phyloP scores from a whole-genome alignment of 352 stramenopile species.

The Globisporangium canariense region DNA sequence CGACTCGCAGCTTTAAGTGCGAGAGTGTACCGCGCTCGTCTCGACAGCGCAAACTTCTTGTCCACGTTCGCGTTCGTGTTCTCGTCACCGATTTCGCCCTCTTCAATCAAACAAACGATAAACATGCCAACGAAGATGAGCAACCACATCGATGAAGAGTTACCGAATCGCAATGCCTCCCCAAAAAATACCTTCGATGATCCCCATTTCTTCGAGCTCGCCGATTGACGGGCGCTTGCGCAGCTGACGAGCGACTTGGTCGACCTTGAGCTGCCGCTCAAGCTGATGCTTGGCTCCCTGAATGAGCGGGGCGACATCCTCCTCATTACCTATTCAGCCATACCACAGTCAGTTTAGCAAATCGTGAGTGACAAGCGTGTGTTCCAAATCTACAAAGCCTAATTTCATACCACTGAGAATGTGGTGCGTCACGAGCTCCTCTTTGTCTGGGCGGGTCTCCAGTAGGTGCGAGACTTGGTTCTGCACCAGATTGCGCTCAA shows the following conservation, averaged over 20 bases:
- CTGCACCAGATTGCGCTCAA: conserved; percentile 73
- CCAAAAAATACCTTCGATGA: conserved; percentile 52
- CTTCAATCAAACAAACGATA: conserved; percentile 19
- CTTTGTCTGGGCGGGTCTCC: conserved; percentile 69
- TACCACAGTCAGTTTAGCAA: not conserved
- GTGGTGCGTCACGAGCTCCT: conserved; percentile 73
- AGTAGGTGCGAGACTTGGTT: conserved; percentile 82
- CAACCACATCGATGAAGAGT: not conserved
- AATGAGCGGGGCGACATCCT: conserved; percentile 50
- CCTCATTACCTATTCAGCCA: conserved; percentile 30
- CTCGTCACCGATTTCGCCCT: conserved; percentile 61
- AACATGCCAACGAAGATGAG: not conserved
- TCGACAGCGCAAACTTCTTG: conserved; percentile 51
- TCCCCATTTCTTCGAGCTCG: conserved; percentile 75
- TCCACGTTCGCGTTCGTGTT: conserved; percentile 21
- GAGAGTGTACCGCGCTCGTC: conserved; percentile 70
- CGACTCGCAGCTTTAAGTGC: conserved; percentile 74
- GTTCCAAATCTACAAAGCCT: not conserved
- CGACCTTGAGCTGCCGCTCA: conserved; percentile 65
- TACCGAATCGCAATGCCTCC: not conserved
- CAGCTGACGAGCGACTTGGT: conserved; percentile 65
- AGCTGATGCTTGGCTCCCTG: conserved; percentile 73
- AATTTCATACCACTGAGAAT: conserved; percentile 52
- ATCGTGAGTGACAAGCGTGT: not conserved
- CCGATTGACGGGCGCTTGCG: conserved; percentile 62